A percentile compares a stretch with the other conserved stretches of the same genome.
Evolutionary conservation across 2,329 filamentous ascomycete species (phyloP).

Genomic region (Aspergillus neoniger): DNA sequence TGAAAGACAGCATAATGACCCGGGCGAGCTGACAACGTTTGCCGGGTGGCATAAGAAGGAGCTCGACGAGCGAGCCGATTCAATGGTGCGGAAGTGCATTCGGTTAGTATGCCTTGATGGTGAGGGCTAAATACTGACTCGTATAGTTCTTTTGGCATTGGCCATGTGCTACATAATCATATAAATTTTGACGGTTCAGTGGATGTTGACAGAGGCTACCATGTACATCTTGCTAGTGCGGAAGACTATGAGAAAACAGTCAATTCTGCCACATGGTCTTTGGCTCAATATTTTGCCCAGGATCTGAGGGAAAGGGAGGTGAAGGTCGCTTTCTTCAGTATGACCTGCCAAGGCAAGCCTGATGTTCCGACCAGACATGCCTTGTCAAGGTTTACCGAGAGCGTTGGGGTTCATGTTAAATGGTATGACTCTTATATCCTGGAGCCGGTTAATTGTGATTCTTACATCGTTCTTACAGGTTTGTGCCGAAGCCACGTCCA

Average conservation of each 20-base stretch:
- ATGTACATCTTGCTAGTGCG: constrained; percentile 58
- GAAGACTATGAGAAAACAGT: constrained; percentile 63
- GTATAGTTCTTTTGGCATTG: constrained; percentile 67
- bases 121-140: background rate
- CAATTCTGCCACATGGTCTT: constrained; percentile 60
- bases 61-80: constrained; percentile 76
- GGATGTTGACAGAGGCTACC: constrained; percentile 65
- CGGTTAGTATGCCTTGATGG: constrained; percentile 47
- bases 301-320: constrained; percentile 62
- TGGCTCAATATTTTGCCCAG: constrained; percentile 61
- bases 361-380: constrained; percentile 76
- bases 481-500: constrained; percentile 73
- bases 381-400: constrained; percentile 66
- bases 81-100: constrained; percentile 73
- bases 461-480: constrained; percentile 38
- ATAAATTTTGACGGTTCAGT: constrained; percentile 67
- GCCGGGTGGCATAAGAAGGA: constrained; percentile 53
- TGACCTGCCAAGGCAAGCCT: constrained; percentile 72
- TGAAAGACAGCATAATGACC: background rate
- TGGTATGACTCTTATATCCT: constrained; percentile 59
- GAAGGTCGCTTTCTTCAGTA: constrained; percentile 74
- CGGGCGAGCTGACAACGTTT: constrained; percentile 25
- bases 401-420: constrained; percentile 65
- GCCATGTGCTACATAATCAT: constrained; percentile 63
- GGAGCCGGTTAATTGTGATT: no score